phyloP scores from a whole-genome alignment of 108 stramenopile species.

The Pseudonitzschia multistriata region DNA sequence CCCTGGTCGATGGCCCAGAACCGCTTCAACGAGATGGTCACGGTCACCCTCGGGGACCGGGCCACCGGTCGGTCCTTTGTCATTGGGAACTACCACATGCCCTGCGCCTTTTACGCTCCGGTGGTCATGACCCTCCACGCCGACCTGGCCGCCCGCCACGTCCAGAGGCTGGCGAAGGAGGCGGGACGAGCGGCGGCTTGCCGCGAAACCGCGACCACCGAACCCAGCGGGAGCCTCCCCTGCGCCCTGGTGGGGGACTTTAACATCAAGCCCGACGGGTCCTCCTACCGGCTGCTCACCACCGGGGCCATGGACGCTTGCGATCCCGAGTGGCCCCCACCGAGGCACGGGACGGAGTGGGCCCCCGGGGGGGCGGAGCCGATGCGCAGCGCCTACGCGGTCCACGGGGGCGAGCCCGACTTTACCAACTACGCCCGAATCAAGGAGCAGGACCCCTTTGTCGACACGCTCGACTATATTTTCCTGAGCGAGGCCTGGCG shows the following conservation, averaged over 20 bases:
- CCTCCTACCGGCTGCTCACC: slow-evolving; percentile 87
- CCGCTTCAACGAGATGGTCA: slow-evolving; percentile 71
- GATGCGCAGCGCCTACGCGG: slow-evolving; percentile 77
- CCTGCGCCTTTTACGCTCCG: slow-evolving; percentile 89
- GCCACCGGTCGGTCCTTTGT: slow-evolving; percentile 47
- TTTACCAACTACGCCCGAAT: slow-evolving; percentile 90
- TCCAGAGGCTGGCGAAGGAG: slow-evolving; percentile 22
- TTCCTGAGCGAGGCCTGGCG: slow-evolving; percentile 76
- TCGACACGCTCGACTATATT: slow-evolving; percentile 93
- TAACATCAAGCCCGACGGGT: slow-evolving; percentile 87
- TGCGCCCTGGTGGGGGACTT: slow-evolving; percentile 84
- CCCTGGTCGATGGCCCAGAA: slow-evolving; percentile 76
- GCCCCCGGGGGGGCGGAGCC: slow-evolving; percentile 36
- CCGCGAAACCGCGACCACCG: neutral
- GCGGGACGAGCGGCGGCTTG: neutral
- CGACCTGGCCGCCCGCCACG: slow-evolving; percentile 55
- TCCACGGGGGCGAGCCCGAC: slow-evolving; percentile 68
- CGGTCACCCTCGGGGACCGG: slow-evolving; percentile 56
- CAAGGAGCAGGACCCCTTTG: slow-evolving; percentile 72
- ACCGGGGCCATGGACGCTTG: slow-evolving; percentile 56
- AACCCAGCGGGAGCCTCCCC: slow-evolving; percentile 26
- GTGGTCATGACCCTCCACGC: slow-evolving; percentile 84
- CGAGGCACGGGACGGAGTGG: slow-evolving; percentile 71
- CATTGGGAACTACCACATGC: slow-evolving; percentile 97
- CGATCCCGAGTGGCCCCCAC: slow-evolving; percentile 30